Base-by-base conservation (phyloP, 768 basidiomycete genomes). In the Hebeloma cylindrosporum region DNA sequence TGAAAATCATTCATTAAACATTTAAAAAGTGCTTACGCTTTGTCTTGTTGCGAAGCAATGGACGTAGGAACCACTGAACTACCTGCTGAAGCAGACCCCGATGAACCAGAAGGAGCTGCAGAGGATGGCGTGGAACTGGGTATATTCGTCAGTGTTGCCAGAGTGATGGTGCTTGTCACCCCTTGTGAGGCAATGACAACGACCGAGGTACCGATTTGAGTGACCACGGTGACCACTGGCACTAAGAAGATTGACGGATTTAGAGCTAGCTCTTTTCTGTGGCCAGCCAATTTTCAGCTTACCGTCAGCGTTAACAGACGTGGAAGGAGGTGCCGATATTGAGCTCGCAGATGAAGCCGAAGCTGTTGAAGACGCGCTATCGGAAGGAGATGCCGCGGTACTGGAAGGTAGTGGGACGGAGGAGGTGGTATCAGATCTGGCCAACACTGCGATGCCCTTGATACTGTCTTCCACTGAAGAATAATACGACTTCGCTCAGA, bases 151-250 rank as follows among this genome's bases (percentile, higher is more conserved):
- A 42, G 40, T 13, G 50, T 45, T 11, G 50, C 51, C 22, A 59
- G 27, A 29, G 45, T 52, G 32, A 57, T 26, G 3, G 44, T 57
- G 27, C 51, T 58, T 8, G 52, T 60, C 38, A 43, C 46, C 21
- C 51, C 56, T 40, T 56, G 43, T 6, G 53, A 57, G 11, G 53
- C 50, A 22, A 49, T 16, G 5, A 56, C 43, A 30, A 57, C 51
- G n/a, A 57, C 38, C 2, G 53, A 49, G n/a, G 49, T 54, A n/a
- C 45, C 49, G 52, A 56, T 68, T 38, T 67, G 60, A 18, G 60
- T 66, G 5, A 68, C 60, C 53, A 69, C 63, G n/a, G 73, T 72
- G n/a, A 72, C 72, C 18, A 67, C 43, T 17, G 69, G 56, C 17
- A 61, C 60, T 52, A 31, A 43, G 18, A 38, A 38, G 34, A 3